Evolutionary conservation across 2,329 filamentous ascomycete species (phyloP), one percentile per base, ranked within the genome.

Genomic region (Calonectria montana): DNA sequence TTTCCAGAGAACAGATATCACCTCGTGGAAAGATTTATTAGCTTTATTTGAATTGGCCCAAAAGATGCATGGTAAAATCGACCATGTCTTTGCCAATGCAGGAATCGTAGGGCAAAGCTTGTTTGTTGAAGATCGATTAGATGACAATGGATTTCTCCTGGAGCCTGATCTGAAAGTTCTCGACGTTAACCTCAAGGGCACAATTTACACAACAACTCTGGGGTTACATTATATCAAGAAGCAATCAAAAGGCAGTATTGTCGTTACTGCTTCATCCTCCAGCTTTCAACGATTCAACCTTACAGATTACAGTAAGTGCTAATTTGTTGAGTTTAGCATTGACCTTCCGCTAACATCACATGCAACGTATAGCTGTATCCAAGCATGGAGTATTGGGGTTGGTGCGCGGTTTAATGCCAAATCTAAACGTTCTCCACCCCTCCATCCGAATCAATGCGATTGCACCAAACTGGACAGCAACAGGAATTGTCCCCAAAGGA

Each of bases 51-150:
- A 87, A 67, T 80, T 83, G 67, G 81, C 88, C 2, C 85, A 86
- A 69, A 80, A 85, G 13, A 91, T 94, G 65, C 89, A 94, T 73
- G 94, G 95, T 78, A 93, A 94, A 73, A 89, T 96, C 72, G 94
- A 94, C 50, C 90, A 94, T 80, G 94, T 94, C 8, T 95, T 95
- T 78, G 91, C 93, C 65, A 92, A 92, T 74, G 90, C 90, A 0
- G 90, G 90, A 18, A 81, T 91, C 35, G 82, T 85, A 86, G 10
- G 83, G 83, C 4, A 83, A 83, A 2, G 80, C 88, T 75, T 90
- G 88, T 73, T 73, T 90, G 2, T 82, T 82, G 39, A 41, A 41
- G 4, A 82, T 84, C 2, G 84, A 85, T n/a, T 87, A 12, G 87
- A 90, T 62, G 85, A 83, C 23, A 84, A 84, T n/a, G 88, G 87